A percentile compares a stretch with the other conserved stretches of the same genome.
Conservation (phyloP, 805 yeast genomes). For the Kuraishia molischiana region DNA sequence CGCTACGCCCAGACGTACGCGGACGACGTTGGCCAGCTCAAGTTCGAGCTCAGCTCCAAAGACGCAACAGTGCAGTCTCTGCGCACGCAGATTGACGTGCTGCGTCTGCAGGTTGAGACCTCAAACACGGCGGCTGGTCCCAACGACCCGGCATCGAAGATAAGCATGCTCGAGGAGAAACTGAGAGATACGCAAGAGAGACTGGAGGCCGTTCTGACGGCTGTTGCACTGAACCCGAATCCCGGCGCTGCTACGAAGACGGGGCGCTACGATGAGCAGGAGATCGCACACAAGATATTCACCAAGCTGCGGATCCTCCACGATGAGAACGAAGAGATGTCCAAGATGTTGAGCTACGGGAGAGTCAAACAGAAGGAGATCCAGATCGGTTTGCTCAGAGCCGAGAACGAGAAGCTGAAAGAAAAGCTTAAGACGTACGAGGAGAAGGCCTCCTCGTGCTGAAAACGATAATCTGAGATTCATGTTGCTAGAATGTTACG, state of each 20-base stretch:
- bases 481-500: too few species aligned
- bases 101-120: slow-evolving; percentile 10
- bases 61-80: slow-evolving; percentile 38
- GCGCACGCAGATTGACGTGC: slow-evolving; percentile 33
- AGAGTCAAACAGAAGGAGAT: slow-evolving; percentile 62
- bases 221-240: slow-evolving; percentile 40
- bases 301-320: slow-evolving; percentile 49
- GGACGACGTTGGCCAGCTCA: slow-evolving; percentile 26
- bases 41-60: slow-evolving; percentile 44
- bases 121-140: slow-evolving; percentile 21
- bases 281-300: slow-evolving; percentile 63
- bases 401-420: slow-evolving; percentile 38
- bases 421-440: slow-evolving; percentile 17
- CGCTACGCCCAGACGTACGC: neutral
- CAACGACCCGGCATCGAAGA: slow-evolving; percentile 15
- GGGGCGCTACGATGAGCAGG: slow-evolving; percentile 67
- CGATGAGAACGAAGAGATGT: slow-evolving; percentile 61
- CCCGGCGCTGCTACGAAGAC: slow-evolving; percentile 19
- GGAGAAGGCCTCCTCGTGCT: neutral
- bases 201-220: slow-evolving; percentile 53
- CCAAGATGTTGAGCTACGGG: slow-evolving; percentile 67
- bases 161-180: slow-evolving; percentile 28
- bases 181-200: slow-evolving; percentile 51
- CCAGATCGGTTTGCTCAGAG: slow-evolving; percentile 51
- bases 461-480: too few species aligned